Conservation (phyloP, 2,329 filamentous ascomycete species). For the Allantophomopsis cytisporea region DNA sequence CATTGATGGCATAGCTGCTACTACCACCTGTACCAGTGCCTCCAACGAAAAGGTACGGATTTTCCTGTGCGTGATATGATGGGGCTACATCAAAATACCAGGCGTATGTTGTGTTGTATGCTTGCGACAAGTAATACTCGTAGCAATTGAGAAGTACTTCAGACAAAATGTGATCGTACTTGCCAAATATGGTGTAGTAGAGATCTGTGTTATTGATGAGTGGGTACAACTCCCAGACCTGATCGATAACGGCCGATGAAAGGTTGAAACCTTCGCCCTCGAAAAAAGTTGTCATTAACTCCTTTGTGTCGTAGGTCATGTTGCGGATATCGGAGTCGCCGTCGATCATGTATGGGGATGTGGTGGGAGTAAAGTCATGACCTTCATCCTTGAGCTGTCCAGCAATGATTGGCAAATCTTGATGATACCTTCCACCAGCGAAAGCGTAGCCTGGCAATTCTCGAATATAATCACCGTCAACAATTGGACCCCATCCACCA, state of each 20-base stretch:
- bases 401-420: background rate
- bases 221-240: conserved; percentile 1
- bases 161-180: conserved; percentile 1
- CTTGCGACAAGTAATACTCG: conserved; percentile 1
- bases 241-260: background rate
- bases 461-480: conserved; percentile 33
- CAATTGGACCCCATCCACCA: conserved; percentile 23
- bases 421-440: conserved; percentile 1
- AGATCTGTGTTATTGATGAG: conserved; percentile 1
- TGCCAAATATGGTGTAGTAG: conserved; percentile 3
- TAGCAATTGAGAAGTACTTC: conserved; percentile 1
- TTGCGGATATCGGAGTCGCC: background rate
- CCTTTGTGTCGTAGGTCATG: conserved; percentile 1
- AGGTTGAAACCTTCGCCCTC: background rate
- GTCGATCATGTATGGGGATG: conserved; percentile 1
- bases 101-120: background rate
- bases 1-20: background rate
- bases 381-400: conserved; percentile 1
- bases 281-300: conserved; percentile 1
- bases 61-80: conserved; percentile 1
- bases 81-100: conserved; percentile 2
- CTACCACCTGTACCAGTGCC: conserved; percentile 1
- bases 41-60: conserved; percentile 1
- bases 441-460: conserved; percentile 21
- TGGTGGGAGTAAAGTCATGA: conserved; percentile 1